Percentiles rank a stretch among this genome's conserved stretches.
These are phyloP conservation scores for Neophaeococcomyces aloes DNA, from an alignment of 2,329 filamentous ascomycete genomes.

Conservation along the genomic window DNA sequence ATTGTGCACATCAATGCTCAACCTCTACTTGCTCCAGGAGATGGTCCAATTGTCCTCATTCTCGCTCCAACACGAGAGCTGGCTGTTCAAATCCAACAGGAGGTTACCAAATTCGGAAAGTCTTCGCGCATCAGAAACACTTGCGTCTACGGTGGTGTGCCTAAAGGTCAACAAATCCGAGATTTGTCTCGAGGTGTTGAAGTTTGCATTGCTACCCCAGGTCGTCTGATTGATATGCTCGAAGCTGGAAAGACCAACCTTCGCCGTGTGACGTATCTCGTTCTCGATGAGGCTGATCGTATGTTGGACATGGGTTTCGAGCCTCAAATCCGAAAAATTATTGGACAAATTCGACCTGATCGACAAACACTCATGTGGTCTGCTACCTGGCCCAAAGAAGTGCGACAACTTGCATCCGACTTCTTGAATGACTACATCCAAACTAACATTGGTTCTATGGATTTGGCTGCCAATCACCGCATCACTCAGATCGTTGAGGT, in stretches of 20 bases:
- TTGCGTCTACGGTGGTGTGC: slow-evolving; percentile 97
- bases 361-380: slow-evolving; percentile 99
- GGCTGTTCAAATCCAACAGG: slow-evolving; percentile 95
- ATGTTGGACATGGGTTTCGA: slow-evolving; percentile 99
- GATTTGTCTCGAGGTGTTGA: slow-evolving; percentile 92
- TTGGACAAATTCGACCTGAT: slow-evolving; percentile 92
- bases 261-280: slow-evolving; percentile 92
- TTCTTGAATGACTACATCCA: slow-evolving; percentile 95
- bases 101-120: slow-evolving; percentile 97
- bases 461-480: slow-evolving; percentile 91
- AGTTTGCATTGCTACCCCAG: slow-evolving; percentile 95
- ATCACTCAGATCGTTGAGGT: slow-evolving; percentile 98
- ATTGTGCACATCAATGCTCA: slow-evolving; percentile 99
- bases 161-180: slow-evolving; percentile 92
- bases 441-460: slow-evolving; percentile 95
- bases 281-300: slow-evolving; percentile 96
- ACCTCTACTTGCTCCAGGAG: slow-evolving; percentile 85
- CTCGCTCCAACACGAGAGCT: slow-evolving; percentile 94
- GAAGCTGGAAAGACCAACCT: slow-evolving; percentile 97
- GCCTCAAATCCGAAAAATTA: slow-evolving; percentile 98
- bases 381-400: slow-evolving; percentile 97
- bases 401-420: slow-evolving; percentile 79
- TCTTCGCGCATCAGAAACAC: slow-evolving; percentile 97
- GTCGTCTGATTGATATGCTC: slow-evolving; percentile 96
- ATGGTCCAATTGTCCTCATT: slow-evolving; percentile 92